Evolutionary conservation across 768 basidiomycete species (phyloP), one percentile per base, ranked within the genome.

Genomic region (Rubroboletus pulcherrimus): DNA sequence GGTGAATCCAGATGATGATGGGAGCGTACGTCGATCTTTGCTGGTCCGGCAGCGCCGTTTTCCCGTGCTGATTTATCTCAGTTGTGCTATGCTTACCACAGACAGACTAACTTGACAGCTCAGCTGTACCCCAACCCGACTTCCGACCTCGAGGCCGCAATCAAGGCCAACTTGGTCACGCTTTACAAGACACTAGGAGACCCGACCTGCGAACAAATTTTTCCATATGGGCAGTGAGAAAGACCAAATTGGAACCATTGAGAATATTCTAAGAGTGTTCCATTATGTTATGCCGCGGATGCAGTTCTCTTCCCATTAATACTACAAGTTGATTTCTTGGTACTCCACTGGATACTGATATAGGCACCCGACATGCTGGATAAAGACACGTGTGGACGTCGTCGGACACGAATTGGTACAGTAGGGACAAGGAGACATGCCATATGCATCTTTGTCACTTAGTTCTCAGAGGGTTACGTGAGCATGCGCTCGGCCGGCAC

Each of bases 41-140:
- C 4, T 43, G 10, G 33, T 31, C 21, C 19, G 7, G n/a, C 14
- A 24, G 5, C n/a, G 17, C n/a, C 8, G 7, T 40, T 31, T 26
- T 2, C 37, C 2, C 10, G 7, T 43, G 29, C 50, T 64, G 46
- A 65, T 24, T 17, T 17, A 33, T 19, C 12, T 29, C 9, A 67
- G 65, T 1, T 17, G 8, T 67, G 65, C 35, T 67, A 62, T 48
- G 52, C 39, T 8, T 67, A 64, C 21, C 62, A 64, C 4, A 54
- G 31, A 49, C 65, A 65, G 49, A n/a, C 48, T 31, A 65, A 65
- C 21, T 33, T 66, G 51, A 62, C 60, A 1, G 61, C 55, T 4
- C 34, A 38, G 35, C 31, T 66, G 58, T 66, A 68, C 51, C 66
- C 66, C 4, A 34, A 68, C 12, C 66, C 66, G 21, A 56, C 55